Evolutionary conservation across 129 eudicot genomes (phyloP).

Genomic region (Tagetes patula): DNA sequence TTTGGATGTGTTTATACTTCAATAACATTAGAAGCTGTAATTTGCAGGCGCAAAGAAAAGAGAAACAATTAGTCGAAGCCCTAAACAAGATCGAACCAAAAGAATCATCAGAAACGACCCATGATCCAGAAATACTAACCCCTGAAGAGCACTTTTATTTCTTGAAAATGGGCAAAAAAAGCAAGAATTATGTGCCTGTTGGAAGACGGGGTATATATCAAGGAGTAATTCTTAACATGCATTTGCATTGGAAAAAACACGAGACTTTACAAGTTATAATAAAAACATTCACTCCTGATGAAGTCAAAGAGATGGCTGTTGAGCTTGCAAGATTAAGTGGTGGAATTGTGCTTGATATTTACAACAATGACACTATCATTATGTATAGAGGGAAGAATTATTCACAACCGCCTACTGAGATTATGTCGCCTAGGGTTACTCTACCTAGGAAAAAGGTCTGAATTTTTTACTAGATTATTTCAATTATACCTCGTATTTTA

Average conservation of each 20-base stretch:
- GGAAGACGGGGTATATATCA: conserved; percentile 91
- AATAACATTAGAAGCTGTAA: not conserved
- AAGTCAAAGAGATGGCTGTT: conserved; percentile 83
- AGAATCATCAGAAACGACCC: conserved; percentile 70
- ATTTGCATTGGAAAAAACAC: conserved; percentile 98
- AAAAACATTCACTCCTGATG: conserved; percentile 79
- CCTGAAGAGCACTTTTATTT: conserved; percentile 95
- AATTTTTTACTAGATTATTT: not conserved
- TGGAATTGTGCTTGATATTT: conserved; percentile 90
- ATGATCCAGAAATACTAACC: conserved; percentile 92
- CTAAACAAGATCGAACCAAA: conserved; percentile 79
- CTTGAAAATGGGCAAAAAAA: conserved; percentile 80
- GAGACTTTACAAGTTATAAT: conserved; percentile 83
- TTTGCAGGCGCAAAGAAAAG: conserved; percentile 75
- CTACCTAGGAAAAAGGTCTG: conserved; percentile 90
- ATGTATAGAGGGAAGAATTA: conserved; percentile 98
- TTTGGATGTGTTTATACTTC: not conserved
- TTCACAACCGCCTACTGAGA: conserved; percentile 93
- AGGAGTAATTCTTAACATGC: conserved; percentile 96
- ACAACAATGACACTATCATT: conserved; percentile 65
- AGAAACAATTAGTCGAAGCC: conserved; percentile 64
- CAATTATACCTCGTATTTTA: not conserved
- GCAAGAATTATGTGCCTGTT: conserved; percentile 88
- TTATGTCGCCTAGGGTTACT: conserved; percentile 83
- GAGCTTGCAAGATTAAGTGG: conserved; percentile 90